Evolutionary conservation across 2,329 filamentous ascomycete species (phyloP).

Genomic region (Tolypocladium endophyticum): DNA sequence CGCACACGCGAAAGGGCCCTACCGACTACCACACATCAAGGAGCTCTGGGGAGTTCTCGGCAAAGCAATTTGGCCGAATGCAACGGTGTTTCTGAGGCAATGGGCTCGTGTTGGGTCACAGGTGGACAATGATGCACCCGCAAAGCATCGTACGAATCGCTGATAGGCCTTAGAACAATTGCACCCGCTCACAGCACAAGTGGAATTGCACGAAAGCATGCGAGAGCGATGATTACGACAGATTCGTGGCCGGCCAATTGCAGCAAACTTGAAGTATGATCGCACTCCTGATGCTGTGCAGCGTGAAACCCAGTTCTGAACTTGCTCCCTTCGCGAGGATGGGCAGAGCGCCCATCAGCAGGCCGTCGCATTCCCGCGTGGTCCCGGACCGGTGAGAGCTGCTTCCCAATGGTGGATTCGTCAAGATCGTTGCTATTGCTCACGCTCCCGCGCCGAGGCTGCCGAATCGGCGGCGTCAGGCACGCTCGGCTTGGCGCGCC

Average conservation of each 20-base stretch:
- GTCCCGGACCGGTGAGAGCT: neutral
- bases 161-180: neutral
- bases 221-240: too few species aligned
- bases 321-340: neutral
- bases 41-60: too few species aligned
- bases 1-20: too few species aligned
- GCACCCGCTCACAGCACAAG: neutral
- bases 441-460: neutral
- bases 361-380: neutral
- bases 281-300: neutral
- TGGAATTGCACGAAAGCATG: neutral
- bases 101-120: neutral
- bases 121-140: neutral
- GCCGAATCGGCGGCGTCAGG: neutral
- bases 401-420: neutral
- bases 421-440: neutral
- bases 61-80: too few species aligned
- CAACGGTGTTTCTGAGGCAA: too few species aligned
- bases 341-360: neutral
- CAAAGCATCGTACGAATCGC: neutral
- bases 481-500: neutral
- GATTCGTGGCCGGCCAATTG: neutral
- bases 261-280: neutral
- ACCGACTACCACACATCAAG: too few species aligned
- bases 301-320: neutral